Evolutionary conservation across 208 protist species (phyloP).

Genomic region (Trypanosoma grayi): DNA sequence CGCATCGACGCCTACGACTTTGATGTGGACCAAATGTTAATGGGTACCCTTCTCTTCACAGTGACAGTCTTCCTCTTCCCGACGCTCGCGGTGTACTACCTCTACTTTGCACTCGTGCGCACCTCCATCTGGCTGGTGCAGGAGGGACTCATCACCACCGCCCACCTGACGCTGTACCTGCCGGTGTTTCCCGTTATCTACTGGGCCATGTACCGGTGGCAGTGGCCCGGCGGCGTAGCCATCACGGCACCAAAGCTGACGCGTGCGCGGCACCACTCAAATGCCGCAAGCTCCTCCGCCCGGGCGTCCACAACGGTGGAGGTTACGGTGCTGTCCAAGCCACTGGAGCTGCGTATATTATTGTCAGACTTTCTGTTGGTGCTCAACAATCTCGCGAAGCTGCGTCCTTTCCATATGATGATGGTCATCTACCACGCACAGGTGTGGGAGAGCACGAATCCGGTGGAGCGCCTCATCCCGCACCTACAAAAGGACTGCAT

Average conservation of each 20-base stretch:
- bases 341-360: constrained; percentile 40
- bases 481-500: constrained; percentile 49
- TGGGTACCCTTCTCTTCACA: constrained; percentile 90
- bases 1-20: constrained; percentile 90
- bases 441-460: constrained; percentile 26
- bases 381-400: constrained; percentile 30
- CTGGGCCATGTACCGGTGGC: constrained; percentile 31
- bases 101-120: constrained; percentile 86
- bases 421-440: constrained; percentile 34
- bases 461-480: constrained; percentile 47
- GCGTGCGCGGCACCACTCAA: constrained; percentile 4
- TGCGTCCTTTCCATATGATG: constrained; percentile 36
- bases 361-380: constrained; percentile 71
- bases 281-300: constrained; percentile 6
- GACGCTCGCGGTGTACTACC: constrained; percentile 91
- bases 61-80: constrained; percentile 89
- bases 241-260: constrained; percentile 19
- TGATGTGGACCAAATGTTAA: constrained; percentile 88
- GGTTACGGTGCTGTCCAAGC: constrained; percentile 43
- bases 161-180: constrained; percentile 60
- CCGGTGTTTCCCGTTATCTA: constrained; percentile 59
- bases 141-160: constrained; percentile 46
- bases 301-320: constrained; percentile 68
- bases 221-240: constrained; percentile 20
- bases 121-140: constrained; percentile 51